Percentiles rank a stretch among this genome's conserved stretches.
Conservation (phyloP, 441 rosid species). For the Erodium moschatum region DNA sequence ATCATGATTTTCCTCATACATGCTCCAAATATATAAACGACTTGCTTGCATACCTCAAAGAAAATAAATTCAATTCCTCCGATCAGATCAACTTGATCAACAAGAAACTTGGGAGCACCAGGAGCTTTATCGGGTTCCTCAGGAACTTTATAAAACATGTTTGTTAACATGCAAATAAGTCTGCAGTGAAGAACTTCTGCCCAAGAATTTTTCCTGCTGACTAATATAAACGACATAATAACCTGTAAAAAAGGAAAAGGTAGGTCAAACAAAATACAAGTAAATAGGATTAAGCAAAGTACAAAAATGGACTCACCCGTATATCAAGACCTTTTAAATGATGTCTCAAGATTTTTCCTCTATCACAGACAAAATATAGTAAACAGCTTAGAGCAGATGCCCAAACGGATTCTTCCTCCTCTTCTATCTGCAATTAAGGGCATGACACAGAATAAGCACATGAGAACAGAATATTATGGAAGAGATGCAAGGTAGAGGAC, state of each 20-base stretch:
- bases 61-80: slow-evolving; percentile 93
- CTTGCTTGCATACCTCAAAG: slow-evolving; percentile 55
- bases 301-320: slow-evolving; percentile 54
- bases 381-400: slow-evolving; percentile 95
- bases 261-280: slow-evolving; percentile 7
- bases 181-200: slow-evolving; percentile 94
- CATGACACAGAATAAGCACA: slow-evolving; percentile 19
- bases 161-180: slow-evolving; percentile 78
- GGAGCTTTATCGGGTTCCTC: slow-evolving; percentile 40
- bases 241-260: slow-evolving; percentile 45
- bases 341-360: slow-evolving; percentile 74
- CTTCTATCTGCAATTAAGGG: slow-evolving; percentile 53
- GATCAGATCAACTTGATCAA: slow-evolving; percentile 81
- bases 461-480: neutral
- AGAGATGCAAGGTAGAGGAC: neutral
- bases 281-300: neutral
- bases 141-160: slow-evolving; percentile 78
- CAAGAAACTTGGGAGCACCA: slow-evolving; percentile 51
- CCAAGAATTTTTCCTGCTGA: slow-evolving; percentile 83
- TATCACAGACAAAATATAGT: slow-evolving; percentile 84
- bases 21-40: no score
- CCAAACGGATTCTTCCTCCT: slow-evolving; percentile 88
- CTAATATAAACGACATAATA: slow-evolving; percentile 58
- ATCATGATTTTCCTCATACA: no score
- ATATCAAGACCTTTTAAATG: slow-evolving; percentile 91